Conservation (phyloP, 108 stramenopile species). For the Pseudonitzschia multiseries region DNA sequence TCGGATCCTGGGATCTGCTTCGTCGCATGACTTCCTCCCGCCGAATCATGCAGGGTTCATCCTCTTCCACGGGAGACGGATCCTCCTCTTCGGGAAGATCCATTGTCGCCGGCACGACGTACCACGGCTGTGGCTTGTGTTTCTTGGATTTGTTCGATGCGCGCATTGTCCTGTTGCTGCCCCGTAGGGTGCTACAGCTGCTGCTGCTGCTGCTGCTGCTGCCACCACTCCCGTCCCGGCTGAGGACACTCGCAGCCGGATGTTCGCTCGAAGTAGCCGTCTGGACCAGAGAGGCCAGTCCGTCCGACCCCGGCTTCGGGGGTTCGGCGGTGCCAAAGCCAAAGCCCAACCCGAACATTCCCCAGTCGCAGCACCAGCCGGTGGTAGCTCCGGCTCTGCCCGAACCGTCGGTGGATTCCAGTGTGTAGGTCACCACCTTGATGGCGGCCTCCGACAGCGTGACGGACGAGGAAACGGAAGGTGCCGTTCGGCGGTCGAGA, state of each 20-base stretch:
- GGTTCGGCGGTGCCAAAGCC: not conserved
- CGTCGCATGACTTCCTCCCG: no score
- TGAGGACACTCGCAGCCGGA: no score
- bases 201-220: no score
- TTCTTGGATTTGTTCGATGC: not conserved
- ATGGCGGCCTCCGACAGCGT: not conserved
- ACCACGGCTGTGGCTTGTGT: not conserved
- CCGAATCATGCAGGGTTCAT: no score
- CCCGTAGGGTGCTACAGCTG: no score
- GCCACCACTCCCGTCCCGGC: no score
- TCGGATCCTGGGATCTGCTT: no score
- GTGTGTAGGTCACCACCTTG: not conserved
- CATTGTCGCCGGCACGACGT: not conserved
- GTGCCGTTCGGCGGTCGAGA: not conserved
- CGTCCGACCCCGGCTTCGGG: not conserved
- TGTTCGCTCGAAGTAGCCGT: no score
- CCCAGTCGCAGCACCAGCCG: not conserved
- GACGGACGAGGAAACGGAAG: not conserved
- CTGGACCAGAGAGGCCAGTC: no score
- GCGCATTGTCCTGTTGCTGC: no score
- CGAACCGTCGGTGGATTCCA: not conserved
- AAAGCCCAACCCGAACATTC: not conserved
- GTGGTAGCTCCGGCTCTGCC: not conserved
- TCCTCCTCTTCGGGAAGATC: no score
- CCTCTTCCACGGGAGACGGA: no score